A percentile compares a stretch with the other conserved stretches of the same genome.
phyloP scores from a whole-genome alignment of 1,284 basidiomycete species.

The Fistulinella cinereoalba region DNA sequence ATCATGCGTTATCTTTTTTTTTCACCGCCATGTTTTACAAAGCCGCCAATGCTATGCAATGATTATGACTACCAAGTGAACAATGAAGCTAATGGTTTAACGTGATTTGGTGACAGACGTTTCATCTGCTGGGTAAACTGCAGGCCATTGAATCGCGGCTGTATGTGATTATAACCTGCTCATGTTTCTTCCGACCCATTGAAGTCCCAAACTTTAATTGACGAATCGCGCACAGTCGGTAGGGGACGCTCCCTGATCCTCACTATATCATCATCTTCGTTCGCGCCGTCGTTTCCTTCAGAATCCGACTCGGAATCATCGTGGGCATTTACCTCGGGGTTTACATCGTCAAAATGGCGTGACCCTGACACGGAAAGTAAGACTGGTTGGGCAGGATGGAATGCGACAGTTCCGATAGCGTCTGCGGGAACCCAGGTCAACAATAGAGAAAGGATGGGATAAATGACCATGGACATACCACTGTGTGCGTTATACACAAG shows the following conservation, averaged over 20 bases:
- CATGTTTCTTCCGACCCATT: background rate
- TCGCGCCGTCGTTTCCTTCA: slow-evolving; percentile 11
- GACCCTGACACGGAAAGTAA: slow-evolving; percentile 65
- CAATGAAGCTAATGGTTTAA: background rate
- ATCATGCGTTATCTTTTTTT: slow-evolving; percentile 8
- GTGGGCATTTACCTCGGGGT: background rate
- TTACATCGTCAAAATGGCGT: slow-evolving; percentile 49
- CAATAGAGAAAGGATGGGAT: background rate
- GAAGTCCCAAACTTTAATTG: slow-evolving; percentile 30
- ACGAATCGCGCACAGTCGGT: slow-evolving; percentile 28
- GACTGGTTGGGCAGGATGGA: slow-evolving; percentile 54
- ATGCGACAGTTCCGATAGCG: slow-evolving; percentile 57
- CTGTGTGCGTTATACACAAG: slow-evolving; percentile 18
- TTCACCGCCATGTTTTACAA: slow-evolving; percentile 15
- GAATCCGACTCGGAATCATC: slow-evolving; percentile 12
- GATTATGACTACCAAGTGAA: slow-evolving; percentile 24
- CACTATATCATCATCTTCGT: background rate
- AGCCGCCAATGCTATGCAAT: slow-evolving; percentile 19
- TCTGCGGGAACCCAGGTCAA: slow-evolving; percentile 38
- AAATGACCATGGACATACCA: slow-evolving; percentile 18
- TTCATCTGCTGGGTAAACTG: too few species aligned
- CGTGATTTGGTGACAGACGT: background rate
- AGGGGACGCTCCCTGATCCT: slow-evolving; percentile 12
- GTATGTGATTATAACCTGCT: background rate
- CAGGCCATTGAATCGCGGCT: too few species aligned